phyloP scores from a whole-genome alignment of 495 filamentous ascomycete genomes.

The Penicillium egyptiacum region DNA sequence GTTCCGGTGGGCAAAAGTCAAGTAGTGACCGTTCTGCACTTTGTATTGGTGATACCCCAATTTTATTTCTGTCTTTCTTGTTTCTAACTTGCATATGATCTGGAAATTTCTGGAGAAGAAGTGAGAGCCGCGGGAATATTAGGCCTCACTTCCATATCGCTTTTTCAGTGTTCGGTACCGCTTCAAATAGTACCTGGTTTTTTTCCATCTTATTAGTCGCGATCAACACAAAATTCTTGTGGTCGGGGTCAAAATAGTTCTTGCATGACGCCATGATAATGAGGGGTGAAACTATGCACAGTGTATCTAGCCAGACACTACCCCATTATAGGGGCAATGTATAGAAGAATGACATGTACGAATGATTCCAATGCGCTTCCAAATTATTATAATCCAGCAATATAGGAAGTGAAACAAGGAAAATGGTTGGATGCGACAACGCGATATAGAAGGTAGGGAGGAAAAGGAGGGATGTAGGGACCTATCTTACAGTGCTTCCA shows the following conservation, averaged over 20 bases:
- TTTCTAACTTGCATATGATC: constrained; percentile 22
- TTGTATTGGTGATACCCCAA: constrained; percentile 50
- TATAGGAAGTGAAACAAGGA: neutral
- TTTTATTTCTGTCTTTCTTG: constrained; percentile 31
- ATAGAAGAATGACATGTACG: constrained; percentile 21
- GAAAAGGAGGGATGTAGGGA: neutral
- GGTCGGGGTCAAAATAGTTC: constrained; percentile 14
- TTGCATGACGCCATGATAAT: constrained; percentile 35
- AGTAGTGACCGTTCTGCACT: constrained; percentile 40
- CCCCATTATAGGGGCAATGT: constrained; percentile 13
- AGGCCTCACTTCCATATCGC: constrained; percentile 63
- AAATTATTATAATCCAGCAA: neutral
- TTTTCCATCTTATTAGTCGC: constrained; percentile 19
- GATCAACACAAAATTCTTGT: constrained; percentile 8
- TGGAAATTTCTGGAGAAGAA: constrained; percentile 9
- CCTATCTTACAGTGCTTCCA: constrained; percentile 80
- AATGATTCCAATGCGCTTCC: constrained; percentile 8
- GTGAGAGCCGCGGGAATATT: constrained; percentile 11
- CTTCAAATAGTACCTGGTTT: constrained; percentile 85
- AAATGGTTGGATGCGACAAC: neutral
- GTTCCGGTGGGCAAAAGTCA: constrained; percentile 29
- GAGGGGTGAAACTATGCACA: constrained; percentile 18
- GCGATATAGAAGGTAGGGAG: neutral
- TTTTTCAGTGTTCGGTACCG: constrained; percentile 84
- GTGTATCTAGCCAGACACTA: constrained; percentile 15